Conservation (phyloP, 108 stramenopile species). For the Epipyxis sp. region DNA sequence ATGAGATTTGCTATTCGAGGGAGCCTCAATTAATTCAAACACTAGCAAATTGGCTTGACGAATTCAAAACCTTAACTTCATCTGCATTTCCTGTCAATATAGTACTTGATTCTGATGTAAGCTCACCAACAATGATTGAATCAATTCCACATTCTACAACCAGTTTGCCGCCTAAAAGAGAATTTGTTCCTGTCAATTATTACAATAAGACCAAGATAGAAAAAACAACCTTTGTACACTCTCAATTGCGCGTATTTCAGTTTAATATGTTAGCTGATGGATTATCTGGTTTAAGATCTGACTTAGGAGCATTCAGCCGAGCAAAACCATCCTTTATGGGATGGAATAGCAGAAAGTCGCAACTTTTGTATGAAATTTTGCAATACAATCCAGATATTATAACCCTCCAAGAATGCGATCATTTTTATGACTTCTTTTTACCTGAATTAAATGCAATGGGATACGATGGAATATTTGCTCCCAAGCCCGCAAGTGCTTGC, state of each 20-base stretch:
- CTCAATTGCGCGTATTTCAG: slow-evolving; percentile 7
- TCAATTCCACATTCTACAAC: too few species aligned
- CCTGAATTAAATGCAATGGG: not conserved
- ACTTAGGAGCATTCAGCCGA: slow-evolving; percentile 26
- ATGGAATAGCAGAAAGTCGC: not conserved
- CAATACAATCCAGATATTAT: slow-evolving; percentile 17
- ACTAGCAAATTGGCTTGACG: too few species aligned
- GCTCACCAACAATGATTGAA: too few species aligned
- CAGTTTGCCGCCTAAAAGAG: too few species aligned
- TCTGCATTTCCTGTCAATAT: too few species aligned
- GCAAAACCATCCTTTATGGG: not conserved
- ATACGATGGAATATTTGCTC: slow-evolving; percentile 12
- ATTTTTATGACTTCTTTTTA: slow-evolving; percentile 33
- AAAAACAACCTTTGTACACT: too few species aligned
- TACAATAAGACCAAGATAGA: too few species aligned
- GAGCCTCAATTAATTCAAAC: too few species aligned
- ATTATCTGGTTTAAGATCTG: slow-evolving; percentile 8
- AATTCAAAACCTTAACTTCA: too few species aligned
- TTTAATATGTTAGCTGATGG: slow-evolving; percentile 33
- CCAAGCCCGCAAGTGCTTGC: not conserved
- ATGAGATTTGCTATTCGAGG: too few species aligned
- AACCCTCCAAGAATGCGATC: slow-evolving; percentile 30
- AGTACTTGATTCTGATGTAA: too few species aligned
- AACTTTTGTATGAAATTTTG: slow-evolving; percentile 22
- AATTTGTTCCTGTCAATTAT: too few species aligned